A percentile compares a stretch with the other conserved stretches of the same genome.
Evolutionary conservation across 78 protist genomes (phyloP).

Genomic region (Cavenderia fasciculata): DNA sequence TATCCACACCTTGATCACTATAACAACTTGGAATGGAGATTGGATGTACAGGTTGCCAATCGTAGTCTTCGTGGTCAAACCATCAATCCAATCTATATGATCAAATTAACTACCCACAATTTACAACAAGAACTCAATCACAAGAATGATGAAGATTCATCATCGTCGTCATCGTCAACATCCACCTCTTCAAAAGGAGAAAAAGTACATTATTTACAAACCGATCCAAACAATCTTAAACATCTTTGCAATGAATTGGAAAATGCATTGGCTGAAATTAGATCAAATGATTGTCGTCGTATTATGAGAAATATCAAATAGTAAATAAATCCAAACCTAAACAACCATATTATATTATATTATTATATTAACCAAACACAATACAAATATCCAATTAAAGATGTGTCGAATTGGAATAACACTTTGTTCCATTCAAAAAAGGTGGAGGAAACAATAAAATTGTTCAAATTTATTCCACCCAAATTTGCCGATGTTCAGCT

Average conservation of each 20-base stretch:
- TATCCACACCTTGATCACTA: slow-evolving; percentile 77
- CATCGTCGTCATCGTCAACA: too few species aligned
- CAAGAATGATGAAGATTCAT: too few species aligned
- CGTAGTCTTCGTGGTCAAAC: slow-evolving; percentile 54
- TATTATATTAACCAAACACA: too few species aligned
- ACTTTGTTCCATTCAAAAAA: too few species aligned
- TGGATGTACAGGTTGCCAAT: slow-evolving; percentile 74
- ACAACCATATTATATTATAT: too few species aligned
- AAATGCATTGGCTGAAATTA: slow-evolving; percentile 58
- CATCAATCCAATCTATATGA: slow-evolving; percentile 63
- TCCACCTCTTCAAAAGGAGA: background rate
- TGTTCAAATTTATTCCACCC: too few species aligned
- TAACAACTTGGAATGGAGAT: slow-evolving; percentile 70
- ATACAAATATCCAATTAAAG: too few species aligned
- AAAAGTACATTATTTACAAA: slow-evolving; percentile 49
- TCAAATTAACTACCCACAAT: slow-evolving; percentile 40
- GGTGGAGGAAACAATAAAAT: too few species aligned
- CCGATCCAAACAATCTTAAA: slow-evolving; percentile 76
- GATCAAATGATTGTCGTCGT: slow-evolving; percentile 64
- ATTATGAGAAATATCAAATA: slow-evolving; percentile 81
- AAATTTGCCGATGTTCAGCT: too few species aligned
- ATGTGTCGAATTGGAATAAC: too few species aligned
- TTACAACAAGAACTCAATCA: too few species aligned
- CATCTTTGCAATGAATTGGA: slow-evolving; percentile 76
- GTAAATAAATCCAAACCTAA: too few species aligned